Percentiles rank a stretch among this genome's conserved stretches.
Evolutionary conservation across 257 asterid species (phyloP).

Genomic region (Schizonepeta tenuifolia): DNA sequence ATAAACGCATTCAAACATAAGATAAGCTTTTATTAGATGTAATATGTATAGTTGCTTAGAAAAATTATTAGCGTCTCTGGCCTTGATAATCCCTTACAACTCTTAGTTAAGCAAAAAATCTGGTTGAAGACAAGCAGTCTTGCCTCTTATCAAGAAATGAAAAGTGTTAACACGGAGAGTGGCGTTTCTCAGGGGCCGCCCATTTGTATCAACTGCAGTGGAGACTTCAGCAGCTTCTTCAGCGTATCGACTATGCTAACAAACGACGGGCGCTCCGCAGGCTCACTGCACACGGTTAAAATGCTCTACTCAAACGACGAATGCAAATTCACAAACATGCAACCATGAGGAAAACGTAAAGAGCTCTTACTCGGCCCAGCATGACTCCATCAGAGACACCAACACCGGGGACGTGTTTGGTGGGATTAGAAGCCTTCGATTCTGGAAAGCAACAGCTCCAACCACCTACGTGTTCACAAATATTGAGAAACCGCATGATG

Average conservation of each 20-base stretch:
- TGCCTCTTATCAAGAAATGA: too few species aligned
- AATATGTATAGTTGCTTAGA: neutral
- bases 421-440: constrained; percentile 83
- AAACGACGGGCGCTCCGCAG: constrained; percentile 73
- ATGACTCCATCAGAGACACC: constrained; percentile 84
- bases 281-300: constrained; percentile 56
- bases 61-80: neutral
- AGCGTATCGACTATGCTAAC: constrained; percentile 63
- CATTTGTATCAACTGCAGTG: constrained; percentile 72
- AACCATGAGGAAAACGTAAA: neutral
- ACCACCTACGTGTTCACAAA: constrained; percentile 64
- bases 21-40: neutral
- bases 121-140: too few species aligned
- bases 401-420: constrained; percentile 64
- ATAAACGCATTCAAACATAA: too few species aligned
- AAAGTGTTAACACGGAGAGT: too few species aligned
- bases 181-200: constrained; percentile 44
- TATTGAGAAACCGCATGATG: neutral
- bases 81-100: neutral
- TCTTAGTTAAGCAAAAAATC: neutral
- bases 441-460: constrained; percentile 98
- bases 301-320: neutral
- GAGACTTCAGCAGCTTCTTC: constrained; percentile 89
- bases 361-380: constrained; percentile 93
- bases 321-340: neutral